Percentiles rank a stretch among this genome's conserved stretches.
These are phyloP conservation scores for Penicillium arizonense DNA, from an alignment of 495 filamentous ascomycete species.

Conservation along the genomic window DNA sequence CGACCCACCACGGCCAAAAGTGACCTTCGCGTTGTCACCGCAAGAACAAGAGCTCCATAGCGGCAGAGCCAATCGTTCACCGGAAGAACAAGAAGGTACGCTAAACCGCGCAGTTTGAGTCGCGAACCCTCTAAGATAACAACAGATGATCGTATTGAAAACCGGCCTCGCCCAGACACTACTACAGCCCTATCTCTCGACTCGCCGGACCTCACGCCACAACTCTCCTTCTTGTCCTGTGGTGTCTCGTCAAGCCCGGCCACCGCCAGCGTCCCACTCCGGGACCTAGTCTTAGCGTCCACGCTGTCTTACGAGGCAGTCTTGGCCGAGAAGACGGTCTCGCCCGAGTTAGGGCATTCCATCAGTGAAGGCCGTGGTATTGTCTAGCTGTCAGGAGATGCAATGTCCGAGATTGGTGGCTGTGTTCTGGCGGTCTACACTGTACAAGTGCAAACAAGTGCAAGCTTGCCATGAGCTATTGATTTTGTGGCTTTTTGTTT, in stretches of 20 bases:
- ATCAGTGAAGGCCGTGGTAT: neutral
- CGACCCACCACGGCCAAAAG: conserved; percentile 4
- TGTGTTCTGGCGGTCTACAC: neutral
- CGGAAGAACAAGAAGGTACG: conserved; percentile 12
- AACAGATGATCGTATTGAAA: conserved; percentile 7
- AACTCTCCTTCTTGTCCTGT: conserved; percentile 11
- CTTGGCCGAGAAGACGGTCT: conserved; percentile 13
- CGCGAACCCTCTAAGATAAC: too few relatives aligned
- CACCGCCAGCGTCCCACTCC: conserved; percentile 15
- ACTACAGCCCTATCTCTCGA: conserved; percentile 6
- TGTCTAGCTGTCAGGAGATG: neutral
- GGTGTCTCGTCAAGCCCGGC: conserved; percentile 14
- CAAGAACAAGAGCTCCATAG: conserved; percentile 3
- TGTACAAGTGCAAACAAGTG: too few relatives aligned
- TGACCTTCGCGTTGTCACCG: conserved; percentile 5
- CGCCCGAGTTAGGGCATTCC: conserved; percentile 3
- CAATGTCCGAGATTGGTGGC: neutral
- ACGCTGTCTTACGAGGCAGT: conserved; percentile 24
- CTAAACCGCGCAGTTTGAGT: neutral
- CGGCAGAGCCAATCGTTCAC: neutral
- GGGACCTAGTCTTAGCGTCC: conserved; percentile 21
- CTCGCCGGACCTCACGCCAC: conserved; percentile 10
- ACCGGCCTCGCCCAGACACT: conserved; percentile 6
- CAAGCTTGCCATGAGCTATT: neutral
- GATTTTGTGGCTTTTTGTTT: neutral